These are phyloP conservation scores for Petunia axillaris DNA, from an alignment of 257 asterid species.

Conservation along the genomic window DNA sequence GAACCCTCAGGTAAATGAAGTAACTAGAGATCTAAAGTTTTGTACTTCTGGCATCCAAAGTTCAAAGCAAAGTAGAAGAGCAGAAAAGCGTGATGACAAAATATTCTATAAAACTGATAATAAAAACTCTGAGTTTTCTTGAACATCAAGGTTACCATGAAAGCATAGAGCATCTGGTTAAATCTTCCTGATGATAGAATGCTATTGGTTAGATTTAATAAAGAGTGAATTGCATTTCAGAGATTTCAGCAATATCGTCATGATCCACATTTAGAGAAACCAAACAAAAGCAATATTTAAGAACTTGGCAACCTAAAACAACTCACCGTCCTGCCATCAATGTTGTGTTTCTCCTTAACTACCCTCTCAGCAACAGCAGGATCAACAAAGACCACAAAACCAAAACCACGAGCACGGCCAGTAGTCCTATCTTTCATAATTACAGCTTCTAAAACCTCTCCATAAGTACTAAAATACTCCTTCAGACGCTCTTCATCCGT, in stretches of 20 bases:
- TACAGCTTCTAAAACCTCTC: constrained; percentile 36
- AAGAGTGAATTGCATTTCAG: neutral
- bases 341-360: constrained; percentile 32
- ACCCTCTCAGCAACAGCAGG: constrained; percentile 35
- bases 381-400: constrained; percentile 34
- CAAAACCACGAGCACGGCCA: constrained; percentile 39
- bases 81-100: neutral
- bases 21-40: neutral
- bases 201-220: neutral
- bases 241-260: neutral
- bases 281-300: neutral
- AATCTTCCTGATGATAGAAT: neutral
- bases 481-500: constrained; percentile 34
- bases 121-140: neutral
- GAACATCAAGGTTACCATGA: neutral
- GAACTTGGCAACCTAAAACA: neutral
- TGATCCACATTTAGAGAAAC: neutral
- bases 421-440: constrained; percentile 35
- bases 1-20: constrained; percentile 23
- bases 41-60: neutral
- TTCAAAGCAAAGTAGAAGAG: constrained; percentile 7
- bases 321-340: constrained; percentile 36
- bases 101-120: neutral
- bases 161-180: neutral
- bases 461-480: constrained; percentile 34